Evolutionary conservation across 352 stramenopile genomes (phyloP).

Genomic region (Phytopythium ostracodes): DNA sequence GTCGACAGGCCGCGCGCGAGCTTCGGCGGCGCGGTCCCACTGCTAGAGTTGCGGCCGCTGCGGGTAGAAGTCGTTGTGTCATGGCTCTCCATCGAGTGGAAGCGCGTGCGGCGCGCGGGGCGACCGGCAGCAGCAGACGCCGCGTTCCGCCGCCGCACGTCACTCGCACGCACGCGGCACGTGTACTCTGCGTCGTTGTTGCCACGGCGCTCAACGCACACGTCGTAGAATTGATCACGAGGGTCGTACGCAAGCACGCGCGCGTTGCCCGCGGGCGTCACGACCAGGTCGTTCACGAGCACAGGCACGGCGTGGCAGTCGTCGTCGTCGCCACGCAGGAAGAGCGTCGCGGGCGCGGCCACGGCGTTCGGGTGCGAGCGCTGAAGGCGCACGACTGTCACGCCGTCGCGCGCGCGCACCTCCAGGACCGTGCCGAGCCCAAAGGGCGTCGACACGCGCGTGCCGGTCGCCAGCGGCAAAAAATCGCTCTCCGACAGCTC

Average conservation of each 20-base stretch:
- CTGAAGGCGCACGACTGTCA: conserved; percentile 51
- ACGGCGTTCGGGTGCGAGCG: conserved; percentile 24
- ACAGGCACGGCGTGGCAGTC: conserved; percentile 51
- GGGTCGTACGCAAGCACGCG: conserved; percentile 48
- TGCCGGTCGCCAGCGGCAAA: conserved; percentile 27
- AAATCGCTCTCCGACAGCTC: conserved; percentile 42
- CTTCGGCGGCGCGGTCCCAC: conserved; percentile 24
- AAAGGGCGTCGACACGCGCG: conserved; percentile 56
- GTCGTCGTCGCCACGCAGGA: conserved; percentile 29
- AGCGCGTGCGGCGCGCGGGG: conserved; percentile 25
- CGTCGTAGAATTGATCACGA: conserved; percentile 45
- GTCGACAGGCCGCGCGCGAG: conserved; percentile 42
- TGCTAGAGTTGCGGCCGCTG: conserved; percentile 13
- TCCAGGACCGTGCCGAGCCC: conserved; percentile 58
- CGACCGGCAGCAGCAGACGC: conserved; percentile 12
- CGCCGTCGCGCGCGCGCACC: conserved; percentile 42
- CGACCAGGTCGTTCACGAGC: conserved; percentile 49
- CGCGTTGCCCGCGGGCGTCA: conserved; percentile 52
- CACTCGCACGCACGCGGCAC: conserved; percentile 27
- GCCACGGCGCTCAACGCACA: conserved; percentile 25
- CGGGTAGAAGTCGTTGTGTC: conserved; percentile 11
- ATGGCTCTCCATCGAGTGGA: conserved; percentile 18
- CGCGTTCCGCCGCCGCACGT: conserved; percentile 33
- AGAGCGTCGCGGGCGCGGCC: conserved; percentile 25
- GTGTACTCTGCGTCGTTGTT: conserved; percentile 35